These are phyloP conservation scores for Kodamaea lidongshanica DNA, from an alignment of 805 yeast species.

Conservation along the genomic window DNA sequence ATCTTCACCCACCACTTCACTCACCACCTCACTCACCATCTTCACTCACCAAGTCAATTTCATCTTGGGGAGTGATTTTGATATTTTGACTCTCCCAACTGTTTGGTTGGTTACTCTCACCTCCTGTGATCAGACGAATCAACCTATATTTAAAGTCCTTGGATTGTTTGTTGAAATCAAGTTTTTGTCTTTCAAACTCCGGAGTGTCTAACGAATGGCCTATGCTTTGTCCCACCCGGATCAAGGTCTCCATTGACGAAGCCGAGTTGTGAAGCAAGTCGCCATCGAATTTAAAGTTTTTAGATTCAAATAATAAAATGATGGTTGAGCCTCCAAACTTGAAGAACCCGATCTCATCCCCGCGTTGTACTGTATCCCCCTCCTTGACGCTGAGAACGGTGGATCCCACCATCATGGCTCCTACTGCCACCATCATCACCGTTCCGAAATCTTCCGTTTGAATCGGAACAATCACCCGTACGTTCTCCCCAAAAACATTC, in stretches of 20 bases:
- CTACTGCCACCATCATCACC: slow-evolving; percentile 74
- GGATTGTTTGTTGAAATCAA: slow-evolving; percentile 41
- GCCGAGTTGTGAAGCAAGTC: slow-evolving; percentile 67
- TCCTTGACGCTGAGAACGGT: slow-evolving; percentile 62
- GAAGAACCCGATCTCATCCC: slow-evolving; percentile 89
- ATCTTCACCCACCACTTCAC: slow-evolving; percentile 10
- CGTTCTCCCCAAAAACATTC: slow-evolving; percentile 91
- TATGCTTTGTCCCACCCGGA: slow-evolving; percentile 85
- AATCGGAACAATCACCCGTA: slow-evolving; percentile 71
- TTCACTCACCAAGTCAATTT: slow-evolving; percentile 10
- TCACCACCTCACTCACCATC: slow-evolving; percentile 11
- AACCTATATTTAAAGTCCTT: slow-evolving; percentile 44
- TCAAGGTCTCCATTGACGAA: slow-evolving; percentile 71
- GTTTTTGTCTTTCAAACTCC: slow-evolving; percentile 45
- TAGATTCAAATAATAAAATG: slow-evolving; percentile 54
- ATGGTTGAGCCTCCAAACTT: slow-evolving; percentile 95
- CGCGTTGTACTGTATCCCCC: slow-evolving; percentile 54
- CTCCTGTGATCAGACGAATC: slow-evolving; percentile 55
- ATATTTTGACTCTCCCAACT: slow-evolving; percentile 35
- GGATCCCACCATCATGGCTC: slow-evolving; percentile 99
- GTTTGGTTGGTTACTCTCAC: slow-evolving; percentile 33
- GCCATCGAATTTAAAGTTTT: slow-evolving; percentile 54
- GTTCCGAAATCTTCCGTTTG: slow-evolving; percentile 72
- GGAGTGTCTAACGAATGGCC: slow-evolving; percentile 58
- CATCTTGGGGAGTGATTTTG: slow-evolving; percentile 18